Conservation (phyloP, 768 basidiomycete species). For the Stropharia rugosoannulata region DNA sequence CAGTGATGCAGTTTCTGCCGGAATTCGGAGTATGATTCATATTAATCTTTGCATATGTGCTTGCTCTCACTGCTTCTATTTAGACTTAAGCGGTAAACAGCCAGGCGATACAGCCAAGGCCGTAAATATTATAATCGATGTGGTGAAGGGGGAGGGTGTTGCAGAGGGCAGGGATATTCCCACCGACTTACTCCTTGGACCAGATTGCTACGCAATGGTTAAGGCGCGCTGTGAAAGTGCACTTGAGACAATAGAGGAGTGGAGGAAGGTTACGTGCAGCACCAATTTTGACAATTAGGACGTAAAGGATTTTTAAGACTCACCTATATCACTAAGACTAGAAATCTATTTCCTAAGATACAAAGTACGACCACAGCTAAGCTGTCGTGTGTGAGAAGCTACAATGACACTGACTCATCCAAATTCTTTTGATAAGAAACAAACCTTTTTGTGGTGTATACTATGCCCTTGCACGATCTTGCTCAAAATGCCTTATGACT, state of each 20-base stretch:
- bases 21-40: constrained; percentile 19
- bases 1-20: constrained; percentile 21
- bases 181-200: constrained; percentile 26
- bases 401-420: no score
- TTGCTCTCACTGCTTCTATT: constrained; percentile 16
- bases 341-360: no score
- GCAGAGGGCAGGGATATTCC: constrained; percentile 38
- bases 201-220: constrained; percentile 11
- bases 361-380: no score
- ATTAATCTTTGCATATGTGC: no score
- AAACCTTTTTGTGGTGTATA: no score
- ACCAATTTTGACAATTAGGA: constrained; percentile 5
- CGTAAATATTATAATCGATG: constrained; percentile 23
- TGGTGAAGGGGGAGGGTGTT: constrained; percentile 39
- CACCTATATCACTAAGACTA: no score
- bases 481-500: no score
- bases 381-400: no score
- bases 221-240: constrained; percentile 7
- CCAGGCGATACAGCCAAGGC: constrained; percentile 26
- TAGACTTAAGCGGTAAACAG: constrained; percentile 29
- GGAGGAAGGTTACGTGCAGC: constrained; percentile 20
- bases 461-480: no score
- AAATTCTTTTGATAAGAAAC: no score
- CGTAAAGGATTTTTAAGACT: no score
- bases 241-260: constrained; percentile 10